These are phyloP conservation scores for Pichia manshurica DNA, from an alignment of 805 yeast species.

Conservation along the genomic window DNA sequence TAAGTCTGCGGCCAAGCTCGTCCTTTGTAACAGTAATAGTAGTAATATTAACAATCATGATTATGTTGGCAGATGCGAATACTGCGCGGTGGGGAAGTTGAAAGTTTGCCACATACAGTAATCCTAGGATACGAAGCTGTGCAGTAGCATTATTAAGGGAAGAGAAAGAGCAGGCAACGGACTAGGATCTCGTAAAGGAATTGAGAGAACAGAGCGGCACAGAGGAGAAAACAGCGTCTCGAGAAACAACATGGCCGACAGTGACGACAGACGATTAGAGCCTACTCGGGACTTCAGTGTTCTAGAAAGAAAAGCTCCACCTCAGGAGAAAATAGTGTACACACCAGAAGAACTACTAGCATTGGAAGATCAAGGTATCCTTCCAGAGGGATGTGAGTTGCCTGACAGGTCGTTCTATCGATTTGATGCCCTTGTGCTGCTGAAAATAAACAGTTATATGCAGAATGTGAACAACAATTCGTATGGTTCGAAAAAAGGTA, in stretches of 20 bases:
- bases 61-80: neutral
- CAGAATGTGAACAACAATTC: neutral
- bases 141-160: too few relatives aligned
- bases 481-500: neutral
- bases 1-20: neutral
- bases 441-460: constrained; percentile 5
- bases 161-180: too few relatives aligned
- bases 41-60: too few relatives aligned
- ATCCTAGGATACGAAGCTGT: too few relatives aligned
- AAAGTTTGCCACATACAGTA: neutral
- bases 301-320: neutral
- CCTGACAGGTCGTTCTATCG: constrained; percentile 25
- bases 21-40: too few relatives aligned
- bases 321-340: constrained; percentile 10
- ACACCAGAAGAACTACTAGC: constrained; percentile 17
- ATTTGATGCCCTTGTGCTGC: constrained; percentile 15
- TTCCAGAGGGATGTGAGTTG: constrained; percentile 17
- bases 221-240: too few relatives aligned
- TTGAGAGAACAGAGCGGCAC: too few relatives aligned
- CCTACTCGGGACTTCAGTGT: too few relatives aligned
- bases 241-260: too few relatives aligned
- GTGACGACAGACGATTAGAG: too few relatives aligned
- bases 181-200: too few relatives aligned
- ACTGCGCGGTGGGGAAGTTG: neutral
- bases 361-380: constrained; percentile 13